Evolutionary conservation across 352 stramenopile species (phyloP), one percentile per base, ranked within the genome.

Genomic region (Pythium sp.): DNA sequence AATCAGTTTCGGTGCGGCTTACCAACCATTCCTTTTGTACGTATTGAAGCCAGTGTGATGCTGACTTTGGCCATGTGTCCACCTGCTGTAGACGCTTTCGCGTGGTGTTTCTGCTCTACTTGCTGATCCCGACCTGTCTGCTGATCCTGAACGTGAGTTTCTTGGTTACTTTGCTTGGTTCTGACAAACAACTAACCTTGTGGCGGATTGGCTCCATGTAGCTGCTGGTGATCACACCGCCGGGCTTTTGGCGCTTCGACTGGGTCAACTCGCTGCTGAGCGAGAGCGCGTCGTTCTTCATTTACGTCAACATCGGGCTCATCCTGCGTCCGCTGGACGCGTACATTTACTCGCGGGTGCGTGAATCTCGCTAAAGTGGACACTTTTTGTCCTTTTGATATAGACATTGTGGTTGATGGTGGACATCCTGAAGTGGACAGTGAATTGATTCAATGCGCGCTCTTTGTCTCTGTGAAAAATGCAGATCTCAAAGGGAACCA

Each of bases 251-350:
- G 84, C 77, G 81, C 15, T 83, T 86, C 62, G 74, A 78, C 41
- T 92, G 81, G 81, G 79, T 83, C 22, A 89, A 87, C 53, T 74
- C 74, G 22, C 59, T 90, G 47, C 70, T 90, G 14, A 65, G 62
- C 49, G 82, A 92, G 49, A 66, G 68, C 30, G 74, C 74, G n/a
- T 80, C 75, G 34, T 62, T 88, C 15, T 67, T 80, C 34, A 75
- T 90, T 54, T 82, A 82, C 43, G 64, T 70, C 15, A 79, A 67
- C 34, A 62, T 89, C 12, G 79, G 66, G 2, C 49, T 84, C 34
- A 77, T 85, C 18, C 63, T 84, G 46, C 80, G 80, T 3, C 80
- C 81, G 0, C 71, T 88, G 20, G 79, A 91, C 54, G 49, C 67
- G 7, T 88, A 86, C 62, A 79, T 82, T 6, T 89, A 86, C 72